These are phyloP conservation scores for Skeletonema potamos DNA, from an alignment of 108 stramenopile genomes.

Conservation along the genomic window DNA sequence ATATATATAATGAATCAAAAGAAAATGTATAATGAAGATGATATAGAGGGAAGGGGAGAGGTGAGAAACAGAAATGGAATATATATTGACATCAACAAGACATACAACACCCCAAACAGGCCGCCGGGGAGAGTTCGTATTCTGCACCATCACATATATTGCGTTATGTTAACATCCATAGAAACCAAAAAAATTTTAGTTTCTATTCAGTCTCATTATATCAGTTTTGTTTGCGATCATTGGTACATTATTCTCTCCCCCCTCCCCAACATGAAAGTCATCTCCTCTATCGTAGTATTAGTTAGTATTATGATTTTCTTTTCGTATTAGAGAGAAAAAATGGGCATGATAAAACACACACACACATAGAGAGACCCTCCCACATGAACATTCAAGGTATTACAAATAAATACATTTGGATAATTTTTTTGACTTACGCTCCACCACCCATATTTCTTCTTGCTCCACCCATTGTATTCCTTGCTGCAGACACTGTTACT, in stretches of 20 bases:
- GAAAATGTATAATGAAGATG: not conserved
- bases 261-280: not conserved
- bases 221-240: slow-evolving; percentile 3
- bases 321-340: no score
- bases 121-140: not conserved
- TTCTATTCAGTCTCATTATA: slow-evolving; percentile 1
- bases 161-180: not conserved
- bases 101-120: not conserved
- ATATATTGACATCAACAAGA: not conserved
- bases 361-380: not conserved
- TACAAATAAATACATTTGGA: not conserved
- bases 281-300: no score
- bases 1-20: not conserved
- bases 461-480: not conserved
- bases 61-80: not conserved
- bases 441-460: slow-evolving; percentile 38
- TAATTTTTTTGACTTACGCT: slow-evolving; percentile 27
- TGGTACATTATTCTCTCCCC: not conserved
- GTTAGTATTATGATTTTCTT: no score
- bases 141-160: not conserved
- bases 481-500: not conserved
- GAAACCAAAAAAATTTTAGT: not conserved
- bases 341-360: no score
- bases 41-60: not conserved
- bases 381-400: not conserved